phyloP scores from a whole-genome alignment of 306 rosid species.

The Macrotyloma uniflorum region DNA sequence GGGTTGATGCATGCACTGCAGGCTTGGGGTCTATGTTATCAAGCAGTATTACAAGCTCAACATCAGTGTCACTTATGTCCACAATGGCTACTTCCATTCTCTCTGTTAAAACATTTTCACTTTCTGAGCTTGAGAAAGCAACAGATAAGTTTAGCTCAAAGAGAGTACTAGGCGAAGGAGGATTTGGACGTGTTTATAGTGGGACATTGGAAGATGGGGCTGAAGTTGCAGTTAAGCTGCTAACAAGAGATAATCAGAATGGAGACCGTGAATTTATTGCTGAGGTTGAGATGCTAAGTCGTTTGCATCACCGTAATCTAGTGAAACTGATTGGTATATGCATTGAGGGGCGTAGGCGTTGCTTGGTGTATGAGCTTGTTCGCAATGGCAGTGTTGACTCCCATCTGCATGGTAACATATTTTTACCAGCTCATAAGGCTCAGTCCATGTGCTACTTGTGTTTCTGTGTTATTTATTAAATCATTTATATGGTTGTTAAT shows the following conservation, averaged over 20 bases:
- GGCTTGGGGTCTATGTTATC: conserved; percentile 82
- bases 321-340: conserved; percentile 94
- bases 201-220: conserved; percentile 83
- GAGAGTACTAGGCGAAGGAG: conserved; percentile 93
- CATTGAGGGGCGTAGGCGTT: conserved; percentile 81
- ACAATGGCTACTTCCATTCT: conserved; percentile 81
- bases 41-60: conserved; percentile 82
- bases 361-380: conserved; percentile 91
- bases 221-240: conserved; percentile 91
- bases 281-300: conserved; percentile 96
- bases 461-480: conserved; percentile 21
- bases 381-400: conserved; percentile 97
- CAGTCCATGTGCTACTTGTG: neutral
- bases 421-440: conserved; percentile 26
- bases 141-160: conserved; percentile 79
- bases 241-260: conserved; percentile 80
- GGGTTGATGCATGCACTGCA: conserved; percentile 44
- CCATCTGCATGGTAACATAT: conserved; percentile 83
- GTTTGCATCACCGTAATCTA: conserved; percentile 94
- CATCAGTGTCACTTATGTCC: conserved; percentile 82
- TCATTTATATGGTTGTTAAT: conserved; percentile 33
- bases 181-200: conserved; percentile 89
- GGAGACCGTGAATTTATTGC: conserved; percentile 96
- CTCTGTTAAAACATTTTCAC: conserved; percentile 79
- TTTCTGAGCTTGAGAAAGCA: conserved; percentile 85